phyloP scores from a whole-genome alignment of 768 basidiomycete species.

The Trametes punicea region DNA sequence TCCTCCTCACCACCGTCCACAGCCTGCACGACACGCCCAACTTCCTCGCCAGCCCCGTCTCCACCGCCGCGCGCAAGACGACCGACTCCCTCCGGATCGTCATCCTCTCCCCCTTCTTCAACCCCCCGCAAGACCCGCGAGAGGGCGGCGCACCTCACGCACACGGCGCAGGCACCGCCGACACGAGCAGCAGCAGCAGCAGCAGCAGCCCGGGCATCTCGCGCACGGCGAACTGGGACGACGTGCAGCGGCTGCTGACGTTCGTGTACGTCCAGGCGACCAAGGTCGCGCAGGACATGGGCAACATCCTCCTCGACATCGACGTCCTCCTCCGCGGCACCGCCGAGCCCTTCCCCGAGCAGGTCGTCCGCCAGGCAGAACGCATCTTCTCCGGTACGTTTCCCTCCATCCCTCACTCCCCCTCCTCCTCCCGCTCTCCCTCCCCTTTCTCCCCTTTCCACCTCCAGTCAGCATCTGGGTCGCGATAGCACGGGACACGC shows the following conservation, averaged over 20 bases:
- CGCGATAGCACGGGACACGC: too few relatives aligned
- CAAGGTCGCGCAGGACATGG: constrained; percentile 61
- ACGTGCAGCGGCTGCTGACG: constrained; percentile 73
- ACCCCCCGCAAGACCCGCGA: constrained; percentile 1
- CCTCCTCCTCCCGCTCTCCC: not conserved
- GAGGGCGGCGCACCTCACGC: not conserved
- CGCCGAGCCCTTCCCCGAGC: constrained; percentile 39
- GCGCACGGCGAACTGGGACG: constrained; percentile 55
- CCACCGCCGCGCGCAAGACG: constrained; percentile 45
- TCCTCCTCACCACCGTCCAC: constrained; percentile 56
- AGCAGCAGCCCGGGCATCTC: constrained; percentile 23
- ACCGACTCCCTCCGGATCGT: constrained; percentile 54
- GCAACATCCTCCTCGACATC: constrained; percentile 71
- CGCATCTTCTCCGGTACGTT: constrained; percentile 26
- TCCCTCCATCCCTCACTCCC: not conserved
- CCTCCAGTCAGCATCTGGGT: too few relatives aligned
- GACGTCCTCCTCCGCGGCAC: constrained; percentile 71
- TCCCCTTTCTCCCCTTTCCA: too few relatives aligned
- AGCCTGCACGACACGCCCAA: constrained; percentile 45
- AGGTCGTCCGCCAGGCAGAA: constrained; percentile 37
- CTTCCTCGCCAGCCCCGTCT: constrained; percentile 54
- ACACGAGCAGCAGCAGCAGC: not conserved
- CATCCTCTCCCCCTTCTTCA: constrained; percentile 60
- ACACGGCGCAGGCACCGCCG: not conserved
- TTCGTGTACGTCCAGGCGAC: constrained; percentile 86